Conservation (phyloP, 345 rosid species). For the Eucalyptus sideroxylon region DNA sequence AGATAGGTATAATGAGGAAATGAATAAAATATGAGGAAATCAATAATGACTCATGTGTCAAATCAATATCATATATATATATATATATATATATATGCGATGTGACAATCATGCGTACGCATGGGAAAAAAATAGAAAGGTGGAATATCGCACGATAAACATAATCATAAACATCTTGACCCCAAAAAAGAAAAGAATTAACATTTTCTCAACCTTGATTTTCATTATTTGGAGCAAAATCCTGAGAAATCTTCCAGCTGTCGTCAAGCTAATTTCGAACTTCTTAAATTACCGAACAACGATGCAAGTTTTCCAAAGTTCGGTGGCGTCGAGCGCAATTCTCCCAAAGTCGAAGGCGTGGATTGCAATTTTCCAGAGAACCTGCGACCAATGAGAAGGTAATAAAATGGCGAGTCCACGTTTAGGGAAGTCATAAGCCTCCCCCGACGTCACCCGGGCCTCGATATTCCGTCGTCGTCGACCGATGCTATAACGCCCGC, state of each 20-base stretch:
- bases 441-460: neutral
- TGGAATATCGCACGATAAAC: neutral
- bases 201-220: neutral
- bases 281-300: neutral
- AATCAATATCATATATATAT: no score
- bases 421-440: neutral
- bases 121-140: no score
- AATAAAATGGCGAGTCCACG: neutral
- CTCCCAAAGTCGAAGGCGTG: neutral
- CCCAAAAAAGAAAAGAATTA: neutral
- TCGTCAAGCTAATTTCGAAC: neutral
- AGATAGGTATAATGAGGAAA: neutral
- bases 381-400: neutral
- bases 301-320: neutral
- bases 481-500: neutral
- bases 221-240: neutral
- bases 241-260: neutral
- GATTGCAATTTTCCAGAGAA: neutral
- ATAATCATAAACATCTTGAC: neutral
- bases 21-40: neutral
- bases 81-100: rapidly evolving
- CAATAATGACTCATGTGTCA: rapidly evolving
- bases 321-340: neutral
- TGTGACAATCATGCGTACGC: neutral
- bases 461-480: neutral